These are phyloP conservation scores for Globisporangium orthogonon DNA, from an alignment of 352 stramenopile species.

Conservation along the genomic window DNA sequence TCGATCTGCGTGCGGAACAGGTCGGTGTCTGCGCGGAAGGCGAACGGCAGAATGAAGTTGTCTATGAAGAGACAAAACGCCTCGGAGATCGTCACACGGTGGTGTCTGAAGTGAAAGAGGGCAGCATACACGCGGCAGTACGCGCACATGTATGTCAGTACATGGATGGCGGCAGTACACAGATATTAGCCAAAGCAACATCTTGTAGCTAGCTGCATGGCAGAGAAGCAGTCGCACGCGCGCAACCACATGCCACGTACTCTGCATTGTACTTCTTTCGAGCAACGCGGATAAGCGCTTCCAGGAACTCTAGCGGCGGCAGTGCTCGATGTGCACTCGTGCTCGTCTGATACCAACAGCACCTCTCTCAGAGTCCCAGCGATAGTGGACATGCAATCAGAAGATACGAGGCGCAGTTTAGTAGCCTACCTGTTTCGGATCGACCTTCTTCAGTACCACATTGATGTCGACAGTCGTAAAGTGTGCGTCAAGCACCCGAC, in stretches of 20 bases:
- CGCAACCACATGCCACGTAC: constrained; percentile 17
- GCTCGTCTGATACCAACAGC: constrained; percentile 13
- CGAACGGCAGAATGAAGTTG: constrained; percentile 68
- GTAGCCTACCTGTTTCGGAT: constrained; percentile 25
- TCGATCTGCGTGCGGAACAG: constrained; percentile 72
- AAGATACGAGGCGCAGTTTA: no score
- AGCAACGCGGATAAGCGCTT: constrained; percentile 49
- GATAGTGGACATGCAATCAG: neutral
- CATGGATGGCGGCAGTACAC: no score
- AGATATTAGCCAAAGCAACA: no score
- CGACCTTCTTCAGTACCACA: constrained; percentile 34
- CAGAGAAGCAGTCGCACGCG: neutral
- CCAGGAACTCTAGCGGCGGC: constrained; percentile 55
- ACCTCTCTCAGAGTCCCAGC: neutral
- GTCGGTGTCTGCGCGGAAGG: constrained; percentile 65
- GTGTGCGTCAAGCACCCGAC: constrained; percentile 48
- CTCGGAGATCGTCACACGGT: constrained; percentile 65
- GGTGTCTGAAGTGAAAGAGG: constrained; percentile 19
- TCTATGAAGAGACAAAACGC: constrained; percentile 70
- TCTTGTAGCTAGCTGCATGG: no score
- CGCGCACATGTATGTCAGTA: no score
- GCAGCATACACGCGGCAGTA: no score
- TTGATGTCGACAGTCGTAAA: constrained; percentile 39
- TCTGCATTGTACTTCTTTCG: constrained; percentile 62
- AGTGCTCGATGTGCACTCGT: constrained; percentile 37